A percentile compares a stretch with the other conserved stretches of the same genome.
These are phyloP conservation scores for Cladosporium sp. DNA, from an alignment of 2,329 filamentous ascomycete species.

Conservation along the genomic window DNA sequence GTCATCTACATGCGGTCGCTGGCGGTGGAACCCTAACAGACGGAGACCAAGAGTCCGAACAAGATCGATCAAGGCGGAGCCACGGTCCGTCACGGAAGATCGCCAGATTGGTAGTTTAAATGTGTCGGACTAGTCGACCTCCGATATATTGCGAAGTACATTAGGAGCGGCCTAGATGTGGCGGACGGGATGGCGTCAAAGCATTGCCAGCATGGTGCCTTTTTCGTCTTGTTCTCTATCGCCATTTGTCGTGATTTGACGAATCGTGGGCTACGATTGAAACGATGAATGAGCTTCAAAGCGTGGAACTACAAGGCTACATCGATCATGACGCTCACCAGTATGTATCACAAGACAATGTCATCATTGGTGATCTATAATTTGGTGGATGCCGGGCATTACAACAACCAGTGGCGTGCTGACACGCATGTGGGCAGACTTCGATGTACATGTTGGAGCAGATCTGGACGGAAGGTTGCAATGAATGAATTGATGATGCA, in stretches of 20 bases:
- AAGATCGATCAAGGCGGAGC: neutral
- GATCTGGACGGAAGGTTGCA: neutral
- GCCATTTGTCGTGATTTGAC: neutral
- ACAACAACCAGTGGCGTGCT: neutral
- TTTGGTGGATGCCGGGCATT: neutral
- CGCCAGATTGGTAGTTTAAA: neutral
- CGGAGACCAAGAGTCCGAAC: neutral
- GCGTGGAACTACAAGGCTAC: neutral
- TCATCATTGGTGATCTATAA: neutral
- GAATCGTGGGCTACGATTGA: neutral
- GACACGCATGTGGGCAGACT: neutral
- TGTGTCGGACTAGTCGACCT: neutral
- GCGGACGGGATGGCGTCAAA: neutral
- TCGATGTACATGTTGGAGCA: neutral
- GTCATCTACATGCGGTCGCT: neutral
- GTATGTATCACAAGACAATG: neutral
- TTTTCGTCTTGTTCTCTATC: neutral
- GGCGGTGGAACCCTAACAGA: neutral
- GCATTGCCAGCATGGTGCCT: neutral
- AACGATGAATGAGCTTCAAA: neutral
- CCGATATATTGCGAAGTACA: neutral
- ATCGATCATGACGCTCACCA: neutral
- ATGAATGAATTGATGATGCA: neutral
- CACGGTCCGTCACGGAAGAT: constrained; percentile 1
- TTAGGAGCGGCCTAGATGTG: neutral